Evolutionary conservation across 1,139 yeast species (phyloP), one percentile per base, ranked within the genome.

Genomic region (Zygoascus hellenicus): DNA sequence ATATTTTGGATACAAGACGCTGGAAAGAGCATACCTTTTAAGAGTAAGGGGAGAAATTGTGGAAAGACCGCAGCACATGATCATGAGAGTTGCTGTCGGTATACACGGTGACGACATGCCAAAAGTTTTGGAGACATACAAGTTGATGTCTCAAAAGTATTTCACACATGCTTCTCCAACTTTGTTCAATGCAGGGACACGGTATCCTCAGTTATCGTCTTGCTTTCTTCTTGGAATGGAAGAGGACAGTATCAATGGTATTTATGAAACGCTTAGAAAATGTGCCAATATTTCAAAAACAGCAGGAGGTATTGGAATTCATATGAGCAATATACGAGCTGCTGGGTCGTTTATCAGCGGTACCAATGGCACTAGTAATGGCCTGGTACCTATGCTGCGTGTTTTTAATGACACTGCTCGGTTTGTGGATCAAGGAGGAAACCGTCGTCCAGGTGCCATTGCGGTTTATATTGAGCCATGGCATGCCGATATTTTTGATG

Each of bases 401-500:
- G 92, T 85, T 15, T 85, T 79, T 69, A 84, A 85, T 69, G 82
- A 83, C 62, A 83, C 92, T 47, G 92, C 92, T n/a, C 72, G 94
- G 60, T 85, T 83, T 59, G 94, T 84, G 31, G 94, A 84, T 58
- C 95, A 85, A 69, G 94, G 94, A 60, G 94, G 94, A 52, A 84
- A 83, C 69, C 83, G 83, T 61, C 74, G 95, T 59, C 94, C 95
- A 0, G 94, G 95, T 53, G 94, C 94, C 4, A 80, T 85, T 62
- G 90, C 92, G 16, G 65, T 85, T 15, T 85, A 84, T 58, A 65
- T 85, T 46, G 95, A 85, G 65, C 94, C 94, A 53, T 85, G 95
- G 95, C 95, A 85, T 59, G 75, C 84, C 3, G 95, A 85, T 62
- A 74, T 85, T 47, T 77, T 82, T 61, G 88, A 81, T 46, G 81